Conservation (phyloP, 352 stramenopile genomes). For the Pythium brassicae region DNA sequence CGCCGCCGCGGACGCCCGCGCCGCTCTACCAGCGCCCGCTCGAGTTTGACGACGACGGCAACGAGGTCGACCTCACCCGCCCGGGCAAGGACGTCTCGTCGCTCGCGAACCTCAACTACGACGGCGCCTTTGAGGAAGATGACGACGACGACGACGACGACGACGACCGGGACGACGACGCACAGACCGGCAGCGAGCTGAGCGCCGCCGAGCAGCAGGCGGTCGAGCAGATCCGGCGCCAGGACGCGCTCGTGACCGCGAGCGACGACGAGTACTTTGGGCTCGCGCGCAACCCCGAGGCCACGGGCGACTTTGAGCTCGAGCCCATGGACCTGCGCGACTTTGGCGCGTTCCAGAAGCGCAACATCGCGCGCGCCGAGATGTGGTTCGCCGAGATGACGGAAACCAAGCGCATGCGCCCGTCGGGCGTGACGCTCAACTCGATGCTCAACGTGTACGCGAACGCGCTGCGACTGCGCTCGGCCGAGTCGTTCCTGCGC, state of each 20-base stretch:
- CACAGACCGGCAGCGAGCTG: constrained; percentile 26
- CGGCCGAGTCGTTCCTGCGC: constrained; percentile 42
- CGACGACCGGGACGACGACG: constrained; percentile 26
- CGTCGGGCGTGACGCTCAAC: constrained; percentile 64
- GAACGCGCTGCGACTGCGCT: constrained; percentile 64
- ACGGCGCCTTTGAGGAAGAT: constrained; percentile 54
- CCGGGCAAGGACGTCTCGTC: constrained; percentile 58
- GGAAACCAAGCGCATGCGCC: constrained; percentile 25
- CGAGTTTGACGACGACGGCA: constrained; percentile 73
- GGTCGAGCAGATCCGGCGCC: constrained; percentile 29
- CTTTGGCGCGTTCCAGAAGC: constrained; percentile 67
- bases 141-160: constrained; percentile 42
- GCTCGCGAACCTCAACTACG: constrained; percentile 64
- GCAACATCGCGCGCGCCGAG: constrained; percentile 66
- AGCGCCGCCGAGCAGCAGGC: constrained; percentile 27
- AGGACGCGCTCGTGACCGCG: constrained; percentile 25
- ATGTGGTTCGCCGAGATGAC: constrained; percentile 62
- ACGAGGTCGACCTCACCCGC: constrained; percentile 64
- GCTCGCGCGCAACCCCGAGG: constrained; percentile 23
- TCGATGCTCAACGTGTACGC: constrained; percentile 74
- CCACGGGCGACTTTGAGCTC: constrained; percentile 41
- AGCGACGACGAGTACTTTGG: constrained; percentile 28
- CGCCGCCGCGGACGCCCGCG: constrained; percentile 25
- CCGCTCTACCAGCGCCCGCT: constrained; percentile 63
- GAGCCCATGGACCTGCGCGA: constrained; percentile 53